Conservation (phyloP, 768 basidiomycete genomes). For the Tephrocybe rancida region DNA sequence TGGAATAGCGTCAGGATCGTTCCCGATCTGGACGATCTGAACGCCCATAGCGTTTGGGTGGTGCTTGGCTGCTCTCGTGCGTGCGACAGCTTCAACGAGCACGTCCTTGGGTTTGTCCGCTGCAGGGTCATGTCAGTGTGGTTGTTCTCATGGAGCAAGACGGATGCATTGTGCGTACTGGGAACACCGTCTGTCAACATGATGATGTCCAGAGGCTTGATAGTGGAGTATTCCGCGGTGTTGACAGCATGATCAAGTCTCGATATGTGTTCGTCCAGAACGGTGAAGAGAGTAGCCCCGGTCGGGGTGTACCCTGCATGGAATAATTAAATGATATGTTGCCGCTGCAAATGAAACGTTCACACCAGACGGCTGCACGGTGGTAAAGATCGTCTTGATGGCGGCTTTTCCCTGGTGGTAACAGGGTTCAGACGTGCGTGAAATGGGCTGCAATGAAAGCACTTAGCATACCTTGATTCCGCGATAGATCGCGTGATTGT, state of each 20-base stretch:
- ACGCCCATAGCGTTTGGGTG: conserved; percentile 35
- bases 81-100: conserved; percentile 24
- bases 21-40: conserved; percentile 36
- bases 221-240: conserved; percentile 19
- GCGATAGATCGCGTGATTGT: conserved; percentile 14
- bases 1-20: conserved; percentile 16
- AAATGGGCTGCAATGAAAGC: no score
- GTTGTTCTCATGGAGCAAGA: neutral
- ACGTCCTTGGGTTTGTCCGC: conserved; percentile 21
- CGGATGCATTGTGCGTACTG: conserved; percentile 19
- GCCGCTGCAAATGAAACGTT: neutral
- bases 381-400: conserved; percentile 22
- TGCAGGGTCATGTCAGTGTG: neutral
- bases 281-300: conserved; percentile 23
- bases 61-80: conserved; percentile 24
- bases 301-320: conserved; percentile 30
- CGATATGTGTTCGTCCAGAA: conserved; percentile 23
- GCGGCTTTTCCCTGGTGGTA: conserved; percentile 17
- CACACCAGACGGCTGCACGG: conserved; percentile 17
- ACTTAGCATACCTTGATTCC: conserved; percentile 12
- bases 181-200: conserved; percentile 35
- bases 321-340: neutral
- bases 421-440: neutral
- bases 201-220: conserved; percentile 33
- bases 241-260: conserved; percentile 21